These are phyloP conservation scores for Stachybotrys echinatus DNA, from an alignment of 2,329 filamentous ascomycete species.

Conservation along the genomic window DNA sequence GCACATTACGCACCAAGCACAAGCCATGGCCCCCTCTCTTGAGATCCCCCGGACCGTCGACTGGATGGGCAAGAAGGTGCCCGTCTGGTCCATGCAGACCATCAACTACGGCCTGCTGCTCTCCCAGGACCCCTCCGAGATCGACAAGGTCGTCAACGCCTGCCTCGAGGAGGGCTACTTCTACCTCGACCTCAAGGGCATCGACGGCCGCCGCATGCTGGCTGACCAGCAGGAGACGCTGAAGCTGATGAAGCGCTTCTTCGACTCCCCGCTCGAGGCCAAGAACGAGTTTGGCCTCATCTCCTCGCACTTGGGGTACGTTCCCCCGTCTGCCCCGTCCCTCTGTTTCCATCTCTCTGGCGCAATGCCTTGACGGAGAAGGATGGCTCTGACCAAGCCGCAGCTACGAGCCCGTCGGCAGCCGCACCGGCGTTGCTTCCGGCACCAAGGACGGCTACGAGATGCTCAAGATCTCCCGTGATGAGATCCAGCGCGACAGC, in stretches of 20 bases:
- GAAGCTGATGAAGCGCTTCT: slow-evolving; percentile 51
- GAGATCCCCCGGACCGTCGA: slow-evolving; percentile 38
- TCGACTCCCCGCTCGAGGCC: slow-evolving; percentile 43
- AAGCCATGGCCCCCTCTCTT: slow-evolving; percentile 29
- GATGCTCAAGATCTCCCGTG: slow-evolving; percentile 47
- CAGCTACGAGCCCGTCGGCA: slow-evolving; percentile 45
- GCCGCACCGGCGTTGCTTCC: slow-evolving; percentile 39
- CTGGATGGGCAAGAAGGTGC: slow-evolving; percentile 43
- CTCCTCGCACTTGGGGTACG: slow-evolving; percentile 45
- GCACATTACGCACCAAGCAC: slow-evolving; percentile 1
- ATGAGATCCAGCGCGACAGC: slow-evolving; percentile 42
- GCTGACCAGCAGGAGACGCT: slow-evolving; percentile 47
- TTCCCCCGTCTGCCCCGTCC: slow-evolving; percentile 1
- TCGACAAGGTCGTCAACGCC: slow-evolving; percentile 43
- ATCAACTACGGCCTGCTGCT: slow-evolving; percentile 46
- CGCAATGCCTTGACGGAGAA: neutral
- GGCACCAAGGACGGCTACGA: slow-evolving; percentile 47
- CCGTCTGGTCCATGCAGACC: slow-evolving; percentile 46
- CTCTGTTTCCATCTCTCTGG: no score
- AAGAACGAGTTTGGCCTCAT: slow-evolving; percentile 54
- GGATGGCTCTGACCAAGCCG: neutral
- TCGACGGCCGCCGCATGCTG: slow-evolving; percentile 48
- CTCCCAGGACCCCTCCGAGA: slow-evolving; percentile 47
- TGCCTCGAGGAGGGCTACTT: slow-evolving; percentile 50
- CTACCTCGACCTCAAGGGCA: slow-evolving; percentile 47